These are phyloP conservation scores for Melanogaster broomeanus DNA, from an alignment of 768 basidiomycete species.

Conservation along the genomic window DNA sequence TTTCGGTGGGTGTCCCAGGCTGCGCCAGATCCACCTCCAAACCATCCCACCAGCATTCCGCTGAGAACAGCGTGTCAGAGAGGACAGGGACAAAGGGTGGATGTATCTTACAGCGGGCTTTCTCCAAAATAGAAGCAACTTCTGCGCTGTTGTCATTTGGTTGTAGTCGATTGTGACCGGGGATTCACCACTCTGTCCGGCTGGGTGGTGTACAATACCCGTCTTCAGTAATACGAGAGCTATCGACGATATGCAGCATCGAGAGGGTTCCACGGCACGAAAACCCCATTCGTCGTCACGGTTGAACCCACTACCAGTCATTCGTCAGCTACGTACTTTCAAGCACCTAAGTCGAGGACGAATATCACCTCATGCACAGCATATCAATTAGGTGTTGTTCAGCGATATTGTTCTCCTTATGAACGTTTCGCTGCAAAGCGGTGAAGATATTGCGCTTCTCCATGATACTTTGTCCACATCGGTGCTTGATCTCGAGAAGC, in stretches of 20 bases:
- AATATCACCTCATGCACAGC: slow-evolving; percentile 93
- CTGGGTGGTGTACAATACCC: slow-evolving; percentile 77
- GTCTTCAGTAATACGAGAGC: slow-evolving; percentile 97
- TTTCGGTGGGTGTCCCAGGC: slow-evolving; percentile 49
- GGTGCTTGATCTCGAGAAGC: slow-evolving; percentile 79
- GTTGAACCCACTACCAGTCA: slow-evolving; percentile 75
- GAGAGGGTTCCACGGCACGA: slow-evolving; percentile 90
- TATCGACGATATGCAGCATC: slow-evolving; percentile 98
- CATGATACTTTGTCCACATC: slow-evolving; percentile 86
- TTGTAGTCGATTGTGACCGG: slow-evolving; percentile 83
- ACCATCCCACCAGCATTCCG: slow-evolving; percentile 99
- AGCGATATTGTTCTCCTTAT: slow-evolving; percentile 98
- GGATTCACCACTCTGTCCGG: slow-evolving; percentile 54
- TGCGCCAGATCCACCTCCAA: slow-evolving; percentile 83
- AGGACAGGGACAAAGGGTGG: neutral
- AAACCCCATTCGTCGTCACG: slow-evolving; percentile 99
- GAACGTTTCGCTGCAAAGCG: slow-evolving; percentile 96
- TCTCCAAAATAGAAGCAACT: slow-evolving; percentile 95
- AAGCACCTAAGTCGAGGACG: slow-evolving; percentile 3
- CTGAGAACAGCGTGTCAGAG: slow-evolving; percentile 40
- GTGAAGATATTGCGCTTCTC: slow-evolving; percentile 94
- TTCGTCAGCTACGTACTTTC: slow-evolving; percentile 10
- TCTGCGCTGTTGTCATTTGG: slow-evolving; percentile 98
- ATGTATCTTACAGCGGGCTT: slow-evolving; percentile 88
- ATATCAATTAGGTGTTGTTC: slow-evolving; percentile 99